phyloP scores from a whole-genome alignment of 2,329 filamentous ascomycete genomes.

The Aspergillus flavus region DNA sequence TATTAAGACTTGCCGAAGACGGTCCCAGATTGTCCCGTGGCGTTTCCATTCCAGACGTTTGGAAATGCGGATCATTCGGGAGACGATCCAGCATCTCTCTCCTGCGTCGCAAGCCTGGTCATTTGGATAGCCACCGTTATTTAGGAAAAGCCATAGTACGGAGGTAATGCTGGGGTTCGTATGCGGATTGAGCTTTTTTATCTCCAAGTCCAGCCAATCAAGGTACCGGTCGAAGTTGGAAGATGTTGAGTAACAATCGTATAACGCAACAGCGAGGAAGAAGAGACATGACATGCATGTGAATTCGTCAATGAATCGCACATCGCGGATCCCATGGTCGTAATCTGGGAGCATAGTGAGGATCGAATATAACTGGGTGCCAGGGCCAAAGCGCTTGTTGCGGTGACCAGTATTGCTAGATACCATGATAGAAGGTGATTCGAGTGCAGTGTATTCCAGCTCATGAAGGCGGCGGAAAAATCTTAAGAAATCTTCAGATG shows the following conservation, averaged over 20 bases:
- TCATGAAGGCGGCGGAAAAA: slow-evolving; percentile 33
- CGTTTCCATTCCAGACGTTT: slow-evolving; percentile 36
- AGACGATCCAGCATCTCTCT: slow-evolving; percentile 35
- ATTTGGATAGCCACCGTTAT: slow-evolving; percentile 30
- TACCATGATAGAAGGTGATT: slow-evolving; percentile 14
- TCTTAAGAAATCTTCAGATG: slow-evolving; percentile 35
- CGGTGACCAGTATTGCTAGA: slow-evolving; percentile 8
- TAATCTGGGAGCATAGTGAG: slow-evolving; percentile 34
- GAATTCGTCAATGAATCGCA: slow-evolving; percentile 38
- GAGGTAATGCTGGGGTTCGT: slow-evolving; percentile 33
- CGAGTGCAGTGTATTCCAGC: slow-evolving; percentile 25
- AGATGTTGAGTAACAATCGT: slow-evolving; percentile 30
- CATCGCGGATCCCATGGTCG: slow-evolving; percentile 35
- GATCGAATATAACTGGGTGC: slow-evolving; percentile 29
- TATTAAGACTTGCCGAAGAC: slow-evolving; percentile 28
- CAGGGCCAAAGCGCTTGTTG: slow-evolving; percentile 23
- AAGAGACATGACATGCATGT: slow-evolving; percentile 35
- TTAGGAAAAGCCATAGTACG: slow-evolving; percentile 34
- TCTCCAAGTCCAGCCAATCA: slow-evolving; percentile 30
- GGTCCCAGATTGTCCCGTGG: slow-evolving; percentile 31
- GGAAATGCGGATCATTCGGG: slow-evolving; percentile 34
- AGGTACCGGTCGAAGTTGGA: slow-evolving; percentile 31
- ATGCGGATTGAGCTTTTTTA: slow-evolving; percentile 26
- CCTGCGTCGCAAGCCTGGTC: slow-evolving; percentile 25
- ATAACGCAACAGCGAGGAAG: slow-evolving; percentile 32